Evolutionary conservation across 371 early-diverging fungal species (phyloP).

Genomic region (Cokeromyces recurvatus): DNA sequence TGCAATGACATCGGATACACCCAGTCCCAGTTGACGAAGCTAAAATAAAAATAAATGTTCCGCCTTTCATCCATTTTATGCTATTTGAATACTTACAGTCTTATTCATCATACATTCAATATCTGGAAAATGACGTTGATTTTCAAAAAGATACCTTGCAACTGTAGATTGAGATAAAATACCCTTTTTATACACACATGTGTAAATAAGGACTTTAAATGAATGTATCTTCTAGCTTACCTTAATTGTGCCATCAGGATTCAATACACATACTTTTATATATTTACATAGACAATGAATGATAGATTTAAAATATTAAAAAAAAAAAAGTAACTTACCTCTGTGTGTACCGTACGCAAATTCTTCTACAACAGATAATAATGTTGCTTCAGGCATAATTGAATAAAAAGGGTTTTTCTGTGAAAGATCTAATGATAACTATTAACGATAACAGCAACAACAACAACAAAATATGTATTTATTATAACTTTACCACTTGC

Average conservation of each 20-base stretch:
- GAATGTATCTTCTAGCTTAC: slow-evolving; percentile 1
- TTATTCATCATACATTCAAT: slow-evolving; percentile 35
- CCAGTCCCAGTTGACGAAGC: slow-evolving; percentile 51
- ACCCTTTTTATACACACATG: slow-evolving; percentile 42
- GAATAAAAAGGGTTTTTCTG: slow-evolving; percentile 82
- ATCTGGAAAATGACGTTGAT: slow-evolving; percentile 36
- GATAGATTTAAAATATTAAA: not conserved
- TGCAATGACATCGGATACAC: slow-evolving; percentile 49
- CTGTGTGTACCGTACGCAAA: slow-evolving; percentile 78
- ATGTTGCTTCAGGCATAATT: slow-evolving; percentile 69
- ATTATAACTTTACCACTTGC: slow-evolving; percentile 55
- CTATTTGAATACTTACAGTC: slow-evolving; percentile 27
- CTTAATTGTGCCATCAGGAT: slow-evolving; percentile 40
- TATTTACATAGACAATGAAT: too few species aligned
- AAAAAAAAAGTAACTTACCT: slow-evolving; percentile 26
- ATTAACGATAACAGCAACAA: too few species aligned
- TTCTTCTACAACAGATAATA: slow-evolving; percentile 67
- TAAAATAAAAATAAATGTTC: slow-evolving; percentile 1
- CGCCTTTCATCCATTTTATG: not conserved
- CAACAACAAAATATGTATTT: too few species aligned
- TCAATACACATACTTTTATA: slow-evolving; percentile 55
- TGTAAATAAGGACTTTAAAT: not conserved
- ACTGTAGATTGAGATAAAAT: slow-evolving; percentile 80
- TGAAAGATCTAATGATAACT: slow-evolving; percentile 58
- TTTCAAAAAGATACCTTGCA: slow-evolving; percentile 55